A percentile compares a stretch with the other conserved stretches of the same genome.
Evolutionary conservation across 495 filamentous ascomycete species (phyloP).

Genomic region (Trichoderma reesei): DNA sequence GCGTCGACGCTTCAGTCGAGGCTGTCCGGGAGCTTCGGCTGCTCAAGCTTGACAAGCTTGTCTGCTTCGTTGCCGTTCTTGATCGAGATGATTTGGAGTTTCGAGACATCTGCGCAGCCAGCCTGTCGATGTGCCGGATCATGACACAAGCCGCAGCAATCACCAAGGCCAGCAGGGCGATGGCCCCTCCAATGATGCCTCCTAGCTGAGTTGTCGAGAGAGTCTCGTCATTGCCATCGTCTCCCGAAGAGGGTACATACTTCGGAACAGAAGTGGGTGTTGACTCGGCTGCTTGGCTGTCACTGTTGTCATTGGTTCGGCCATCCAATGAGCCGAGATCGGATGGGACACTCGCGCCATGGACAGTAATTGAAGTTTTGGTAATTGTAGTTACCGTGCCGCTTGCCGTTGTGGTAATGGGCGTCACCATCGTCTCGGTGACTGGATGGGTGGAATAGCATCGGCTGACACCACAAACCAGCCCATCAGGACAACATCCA

Average conservation of each 20-base stretch:
- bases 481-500: slow-evolving; percentile 32
- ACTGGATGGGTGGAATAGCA: slow-evolving; percentile 29
- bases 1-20: background rate
- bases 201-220: slow-evolving; percentile 28
- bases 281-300: slow-evolving; percentile 23
- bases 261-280: slow-evolving; percentile 32
- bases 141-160: slow-evolving; percentile 28
- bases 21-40: background rate
- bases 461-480: slow-evolving; percentile 26
- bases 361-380: slow-evolving; percentile 18
- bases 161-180: slow-evolving; percentile 29
- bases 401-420: slow-evolving; percentile 24
- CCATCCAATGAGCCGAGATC: slow-evolving; percentile 11
- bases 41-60: background rate
- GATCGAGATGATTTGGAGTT: slow-evolving; percentile 2
- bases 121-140: slow-evolving; percentile 28
- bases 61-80: background rate
- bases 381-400: slow-evolving; percentile 22
- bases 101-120: slow-evolving; percentile 22
- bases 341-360: slow-evolving; percentile 20
- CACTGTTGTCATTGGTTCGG: background rate
- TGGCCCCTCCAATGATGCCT: slow-evolving; percentile 35
- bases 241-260: slow-evolving; percentile 16
- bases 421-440: slow-evolving; percentile 24
- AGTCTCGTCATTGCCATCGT: background rate